Base-by-base conservation (phyloP, 106 monocot species). In the Dioscorea dumetorum region DNA sequence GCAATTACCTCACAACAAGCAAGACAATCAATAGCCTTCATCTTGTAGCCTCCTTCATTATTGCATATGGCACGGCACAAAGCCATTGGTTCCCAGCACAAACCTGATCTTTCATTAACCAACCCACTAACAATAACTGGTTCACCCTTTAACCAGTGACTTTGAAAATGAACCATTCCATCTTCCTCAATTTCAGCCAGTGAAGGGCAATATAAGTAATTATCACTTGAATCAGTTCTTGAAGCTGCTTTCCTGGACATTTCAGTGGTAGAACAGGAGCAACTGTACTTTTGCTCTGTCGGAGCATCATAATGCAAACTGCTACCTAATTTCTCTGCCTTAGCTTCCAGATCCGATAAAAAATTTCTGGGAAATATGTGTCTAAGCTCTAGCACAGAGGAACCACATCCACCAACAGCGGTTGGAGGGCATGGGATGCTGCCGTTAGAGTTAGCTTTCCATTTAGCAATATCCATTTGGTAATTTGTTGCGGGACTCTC, bases 21-120 rank as follows among this genome's bases (percentile, higher is more conserved):
- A 10, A 92, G 48, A 62, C 92, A 92, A 65, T 91, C 91, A 33
- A 87, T 78, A n/a, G 82, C 87, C 66, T 84, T 74, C 10, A 91
- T 33, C 57, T 84, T 67, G 28, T 65, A 53, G 61, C 66, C 52
- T 72, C 24, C 33, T 49, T 76, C 70, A 48, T 48, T 76, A 66
- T 52, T 52, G 22, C 70, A 60, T 52, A 87, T 48, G 20, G 78
- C 49, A 48, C 70, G 57, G 76, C 78, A 92, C 80, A 92, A 83
- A n/a, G 68, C 70, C 70, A 51, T 62, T 50, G 91, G 88, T 61
- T 85, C 80, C 91, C 91, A 92, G 51, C 77, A 85, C 77, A 88
- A 76, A 20, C 60, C 49, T n/a, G 84, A 79, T 22, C 61, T 72
- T 24, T 59, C 61, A 65, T 79, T 52, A 22, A 85, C 72, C 34